Percentiles rank a stretch among this genome's conserved stretches.
phyloP scores from a whole-genome alignment of 495 filamentous ascomycete species.

The Ascobolus immersus region DNA sequence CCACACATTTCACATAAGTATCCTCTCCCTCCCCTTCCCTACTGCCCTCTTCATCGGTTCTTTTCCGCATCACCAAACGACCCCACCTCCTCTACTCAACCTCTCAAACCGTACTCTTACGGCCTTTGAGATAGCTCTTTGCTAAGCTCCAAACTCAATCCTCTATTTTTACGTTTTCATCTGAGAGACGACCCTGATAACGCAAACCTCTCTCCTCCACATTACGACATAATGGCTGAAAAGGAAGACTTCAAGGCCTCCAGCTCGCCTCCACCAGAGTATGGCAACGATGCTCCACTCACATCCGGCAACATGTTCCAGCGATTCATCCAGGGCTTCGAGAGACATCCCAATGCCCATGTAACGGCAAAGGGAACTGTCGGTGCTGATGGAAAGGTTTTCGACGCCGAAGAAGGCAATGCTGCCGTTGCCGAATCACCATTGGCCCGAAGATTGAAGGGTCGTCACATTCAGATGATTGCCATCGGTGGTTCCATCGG shows the following conservation, averaged over 20 bases:
- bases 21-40: no score
- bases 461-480: conserved; percentile 86
- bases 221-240: neutral
- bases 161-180: no score
- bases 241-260: no score
- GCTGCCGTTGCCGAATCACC: conserved; percentile 49
- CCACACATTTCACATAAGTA: no score
- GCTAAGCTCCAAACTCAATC: no score
- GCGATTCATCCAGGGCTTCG: conserved; percentile 53
- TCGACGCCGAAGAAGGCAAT: conserved; percentile 51
- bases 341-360: conserved; percentile 42
- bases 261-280: neutral
- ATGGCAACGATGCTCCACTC: neutral
- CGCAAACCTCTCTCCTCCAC: no score
- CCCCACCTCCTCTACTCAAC: no score
- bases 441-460: conserved; percentile 51
- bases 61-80: no score
- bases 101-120: no score
- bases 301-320: conserved; percentile 15
- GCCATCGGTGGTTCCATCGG: conserved; percentile 89
- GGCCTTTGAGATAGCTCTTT: no score
- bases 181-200: no score
- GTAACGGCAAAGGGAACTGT: conserved; percentile 28
- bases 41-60: no score
- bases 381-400: conserved; percentile 35